phyloP scores from a whole-genome alignment of 2,329 filamentous ascomycete species.

The Dothiorella sarmentorum region DNA sequence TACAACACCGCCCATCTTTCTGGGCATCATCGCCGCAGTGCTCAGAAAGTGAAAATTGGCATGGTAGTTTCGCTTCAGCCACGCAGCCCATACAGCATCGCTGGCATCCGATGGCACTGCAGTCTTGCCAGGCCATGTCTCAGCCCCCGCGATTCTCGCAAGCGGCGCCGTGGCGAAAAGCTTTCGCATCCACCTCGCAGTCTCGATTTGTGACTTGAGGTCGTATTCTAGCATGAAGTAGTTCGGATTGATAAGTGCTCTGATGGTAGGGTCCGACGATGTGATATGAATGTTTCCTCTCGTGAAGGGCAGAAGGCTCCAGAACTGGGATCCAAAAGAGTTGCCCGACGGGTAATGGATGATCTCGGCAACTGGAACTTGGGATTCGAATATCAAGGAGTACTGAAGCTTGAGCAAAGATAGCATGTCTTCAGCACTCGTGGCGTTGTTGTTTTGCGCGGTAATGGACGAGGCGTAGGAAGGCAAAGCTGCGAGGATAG shows the following conservation, averaged over 20 bases:
- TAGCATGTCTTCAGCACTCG: background rate
- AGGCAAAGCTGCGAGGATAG: slow-evolving; percentile 21
- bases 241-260: slow-evolving; percentile 42
- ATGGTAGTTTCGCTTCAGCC: slow-evolving; percentile 21
- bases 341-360: background rate
- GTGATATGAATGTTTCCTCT: slow-evolving; percentile 42
- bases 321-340: background rate
- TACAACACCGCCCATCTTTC: slow-evolving; percentile 31
- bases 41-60: slow-evolving; percentile 33
- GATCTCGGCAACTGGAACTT: slow-evolving; percentile 34
- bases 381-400: slow-evolving; percentile 39
- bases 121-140: slow-evolving; percentile 20
- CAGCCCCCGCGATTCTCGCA: slow-evolving; percentile 26
- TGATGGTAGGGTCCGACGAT: slow-evolving; percentile 33
- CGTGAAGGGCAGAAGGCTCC: slow-evolving; percentile 2
- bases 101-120: slow-evolving; percentile 20
- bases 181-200: slow-evolving; percentile 33
- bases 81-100: slow-evolving; percentile 24
- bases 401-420: slow-evolving; percentile 30
- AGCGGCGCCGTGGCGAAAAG: slow-evolving; percentile 32
- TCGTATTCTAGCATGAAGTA: slow-evolving; percentile 46
- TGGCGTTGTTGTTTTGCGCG: slow-evolving; percentile 13
- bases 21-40: slow-evolving; percentile 33
- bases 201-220: slow-evolving; percentile 34
- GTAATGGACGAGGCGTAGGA: slow-evolving; percentile 22